Evolutionary conservation across 768 basidiomycete species (phyloP), one percentile per base, ranked within the genome.

Genomic region (Hortiboletus flavorubellus): DNA sequence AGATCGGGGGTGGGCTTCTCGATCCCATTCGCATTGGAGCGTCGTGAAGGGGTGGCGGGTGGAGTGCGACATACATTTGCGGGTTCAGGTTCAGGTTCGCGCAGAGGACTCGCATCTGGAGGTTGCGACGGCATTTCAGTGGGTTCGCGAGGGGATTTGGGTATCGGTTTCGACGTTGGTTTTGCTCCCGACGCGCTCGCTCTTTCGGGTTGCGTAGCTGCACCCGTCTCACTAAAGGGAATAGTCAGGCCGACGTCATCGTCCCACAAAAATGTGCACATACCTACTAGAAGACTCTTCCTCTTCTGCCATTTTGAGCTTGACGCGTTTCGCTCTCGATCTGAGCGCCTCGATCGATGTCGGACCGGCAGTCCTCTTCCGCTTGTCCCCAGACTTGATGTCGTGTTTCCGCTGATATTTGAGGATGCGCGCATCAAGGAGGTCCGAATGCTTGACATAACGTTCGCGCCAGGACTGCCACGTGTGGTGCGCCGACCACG

Each of bases 391-490:
- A n/a, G 53, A 23, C 10, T 46, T 15, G n/a, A 9, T 8, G 8
- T 23, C 54, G 8, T 77, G 61, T 50, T 73, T 73, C 53, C 57
- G 51, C 51, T 77, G 77, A 54, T 78, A 78, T 9, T 42, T 62
- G 37, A 47, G 58, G 38, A 86, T 84, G n/a, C 44, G 48, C 3
- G 10, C 29, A 55, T 86, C 76, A 49, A 82, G 84, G 0, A 59
- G 23, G 0, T 34, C 59, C 38, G 72, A 47, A 46, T 85, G 73
- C 57, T 74, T 81, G 56, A 64, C 71, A 59, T 87, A 87, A n/a
- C 78, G 75, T 44, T 82, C 77, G 23, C 83, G 78, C 86, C 86
- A 87, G 5, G 83, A 83, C n/a, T 75, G 74, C 80, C 76, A 81
- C 3, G 83, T 4, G 64, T 86, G 86, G 7, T 65, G 68, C 16